Base-by-base conservation (phyloP, 164 flowering plant species). In the Annona cherimola region DNA sequence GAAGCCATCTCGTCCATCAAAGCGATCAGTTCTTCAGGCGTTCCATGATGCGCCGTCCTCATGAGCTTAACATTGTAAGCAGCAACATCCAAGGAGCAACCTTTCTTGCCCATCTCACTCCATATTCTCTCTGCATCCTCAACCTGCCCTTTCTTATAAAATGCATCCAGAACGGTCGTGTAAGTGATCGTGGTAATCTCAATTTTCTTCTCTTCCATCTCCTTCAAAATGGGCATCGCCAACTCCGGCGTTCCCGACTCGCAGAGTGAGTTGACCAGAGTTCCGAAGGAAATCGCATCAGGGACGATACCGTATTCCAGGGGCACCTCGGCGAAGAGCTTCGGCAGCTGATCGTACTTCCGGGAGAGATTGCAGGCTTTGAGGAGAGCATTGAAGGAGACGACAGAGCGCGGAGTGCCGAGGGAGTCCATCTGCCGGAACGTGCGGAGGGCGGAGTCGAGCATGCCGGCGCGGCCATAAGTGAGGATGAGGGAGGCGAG, bases 381-480 rank as follows among this genome's bases (percentile, higher is more conserved):
- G 19, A 94, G 70, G 4, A 94, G 71, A 3, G 92, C 89, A 61
- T 91, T 94, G 75, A 94, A 91, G 35, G 98, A 91, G 9, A 84
- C 18, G 0, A 76, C 73, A 0, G 96, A 81, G 61, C 96, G 76
- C 0, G 87, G 90, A 4, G 92, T 84, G 61, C 90, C 89, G 1
- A 90, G 74, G 63, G 80, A 83, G 3, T 86, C 87, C 92, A 93
- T 93, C 54, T 93, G 86, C 43, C 86, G 46, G 75, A 76, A 91
- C 1, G 89, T 86, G 26, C 71, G 75, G 71, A 86, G 63, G 7
- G 96, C 98, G 41, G 86, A 91, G 57, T 90, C 90, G 61, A 81
- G 81, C 98, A 94, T 94, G 4, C 94, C 93, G 12, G 87, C 96
- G 2, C 65, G 71, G 11, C 97, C 96, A 72, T 94, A 94, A 39